phyloP scores from a whole-genome alignment of 257 asterid species.

The Fraxinus americana region DNA sequence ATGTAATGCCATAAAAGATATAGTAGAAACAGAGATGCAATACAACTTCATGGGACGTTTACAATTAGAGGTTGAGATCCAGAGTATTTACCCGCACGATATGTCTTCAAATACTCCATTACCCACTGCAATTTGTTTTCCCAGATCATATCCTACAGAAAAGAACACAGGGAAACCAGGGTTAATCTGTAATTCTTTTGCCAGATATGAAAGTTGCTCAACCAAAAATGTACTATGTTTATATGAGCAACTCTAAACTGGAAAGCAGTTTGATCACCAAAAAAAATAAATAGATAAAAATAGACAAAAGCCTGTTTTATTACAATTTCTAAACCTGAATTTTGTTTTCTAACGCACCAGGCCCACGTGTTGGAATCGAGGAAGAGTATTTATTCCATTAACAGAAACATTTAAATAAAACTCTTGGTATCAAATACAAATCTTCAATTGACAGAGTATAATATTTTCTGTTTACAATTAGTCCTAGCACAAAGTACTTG shows the following conservation, averaged over 20 bases:
- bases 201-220: background rate
- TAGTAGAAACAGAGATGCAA: slow-evolving; percentile 6
- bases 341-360: background rate
- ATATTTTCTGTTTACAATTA: background rate
- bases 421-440: slow-evolving; percentile 10
- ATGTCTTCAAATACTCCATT: slow-evolving; percentile 68
- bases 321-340: slow-evolving; percentile 20
- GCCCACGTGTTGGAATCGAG: background rate
- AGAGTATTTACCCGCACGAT: slow-evolving; percentile 68
- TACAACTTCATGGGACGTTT: slow-evolving; percentile 3
- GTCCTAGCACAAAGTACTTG: background rate
- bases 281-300: background rate
- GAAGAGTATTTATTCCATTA: background rate
- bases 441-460: background rate
- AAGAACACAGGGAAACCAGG: slow-evolving; percentile 7
- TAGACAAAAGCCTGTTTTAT: background rate
- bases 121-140: slow-evolving; percentile 77
- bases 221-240: background rate
- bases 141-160: slow-evolving; percentile 48
- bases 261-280: background rate
- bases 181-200: background rate
- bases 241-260: slow-evolving; percentile 20
- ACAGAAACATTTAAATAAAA: background rate
- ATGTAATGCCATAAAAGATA: background rate
- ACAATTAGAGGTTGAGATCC: slow-evolving; percentile 13